Conservation (phyloP, 2,329 filamentous ascomycete species). For the Colletotrichum tamarilloi region DNA sequence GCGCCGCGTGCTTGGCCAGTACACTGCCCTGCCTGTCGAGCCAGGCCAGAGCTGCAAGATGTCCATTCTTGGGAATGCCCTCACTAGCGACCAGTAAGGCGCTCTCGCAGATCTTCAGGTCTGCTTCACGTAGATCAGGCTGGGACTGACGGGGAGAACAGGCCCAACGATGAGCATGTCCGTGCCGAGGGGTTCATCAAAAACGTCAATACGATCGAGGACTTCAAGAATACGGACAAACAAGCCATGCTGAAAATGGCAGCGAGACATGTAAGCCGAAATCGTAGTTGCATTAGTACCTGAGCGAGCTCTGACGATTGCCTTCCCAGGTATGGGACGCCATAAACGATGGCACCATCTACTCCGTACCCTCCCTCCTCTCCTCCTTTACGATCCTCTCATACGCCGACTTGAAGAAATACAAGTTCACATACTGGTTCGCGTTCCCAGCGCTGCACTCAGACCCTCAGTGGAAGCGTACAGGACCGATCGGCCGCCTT, state of each 20-base stretch:
- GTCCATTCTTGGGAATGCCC: slow-evolving; percentile 88
- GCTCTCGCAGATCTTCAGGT: slow-evolving; percentile 9
- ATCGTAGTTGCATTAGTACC: too few species aligned
- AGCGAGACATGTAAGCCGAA: slow-evolving; percentile 75
- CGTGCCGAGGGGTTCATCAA: slow-evolving; percentile 94
- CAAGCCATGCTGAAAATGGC: slow-evolving; percentile 80
- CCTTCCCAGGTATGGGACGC: slow-evolving; percentile 88
- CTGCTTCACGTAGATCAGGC: slow-evolving; percentile 34
- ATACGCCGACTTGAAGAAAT: slow-evolving; percentile 96
- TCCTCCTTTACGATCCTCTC: slow-evolving; percentile 90
- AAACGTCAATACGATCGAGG: slow-evolving; percentile 96
- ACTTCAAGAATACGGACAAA: slow-evolving; percentile 89
- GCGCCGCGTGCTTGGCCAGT: slow-evolving; percentile 85
- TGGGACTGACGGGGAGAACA: slow-evolving; percentile 51
- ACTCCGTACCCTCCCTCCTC: slow-evolving; percentile 91
- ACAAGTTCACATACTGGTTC: slow-evolving; percentile 98
- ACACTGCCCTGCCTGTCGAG: slow-evolving; percentile 82
- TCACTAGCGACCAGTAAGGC: slow-evolving; percentile 83
- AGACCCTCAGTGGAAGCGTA: slow-evolving; percentile 81
- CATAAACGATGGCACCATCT: slow-evolving; percentile 95
- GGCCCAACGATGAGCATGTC: slow-evolving; percentile 76
- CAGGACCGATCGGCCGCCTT: slow-evolving; percentile 66
- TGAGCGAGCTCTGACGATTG: background rate
- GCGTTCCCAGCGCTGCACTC: slow-evolving; percentile 95
- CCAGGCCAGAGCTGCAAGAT: slow-evolving; percentile 85